A percentile compares a stretch with the other conserved stretches of the same genome.
phyloP scores from a whole-genome alignment of 2,329 filamentous ascomycete species.

The Aspergillus ibericus region DNA sequence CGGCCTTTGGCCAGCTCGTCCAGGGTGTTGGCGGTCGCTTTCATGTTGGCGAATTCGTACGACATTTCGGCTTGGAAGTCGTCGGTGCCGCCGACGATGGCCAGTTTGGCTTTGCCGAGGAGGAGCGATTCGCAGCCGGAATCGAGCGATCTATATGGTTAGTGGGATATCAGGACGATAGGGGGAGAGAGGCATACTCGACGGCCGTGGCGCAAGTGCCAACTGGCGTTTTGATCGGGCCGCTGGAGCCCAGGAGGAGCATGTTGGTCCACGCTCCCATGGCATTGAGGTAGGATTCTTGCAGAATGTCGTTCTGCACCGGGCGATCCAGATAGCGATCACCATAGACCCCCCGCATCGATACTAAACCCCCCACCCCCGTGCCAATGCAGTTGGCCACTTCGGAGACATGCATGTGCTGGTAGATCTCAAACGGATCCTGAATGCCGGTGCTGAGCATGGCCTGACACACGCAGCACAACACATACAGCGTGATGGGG shows the following conservation, averaged over 20 bases:
- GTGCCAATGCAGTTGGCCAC: slow-evolving; percentile 95
- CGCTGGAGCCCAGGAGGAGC: slow-evolving; percentile 89
- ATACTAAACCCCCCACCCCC: slow-evolving; percentile 86
- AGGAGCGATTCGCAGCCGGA: slow-evolving; percentile 96
- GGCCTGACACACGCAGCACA: slow-evolving; percentile 85
- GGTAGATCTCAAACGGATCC: slow-evolving; percentile 98
- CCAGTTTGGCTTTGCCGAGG: slow-evolving; percentile 90
- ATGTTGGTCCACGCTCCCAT: slow-evolving; percentile 99
- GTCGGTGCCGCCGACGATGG: slow-evolving; percentile 94
- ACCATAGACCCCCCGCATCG: slow-evolving; percentile 91
- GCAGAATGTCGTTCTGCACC: slow-evolving; percentile 92
- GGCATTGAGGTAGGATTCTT: slow-evolving; percentile 98
- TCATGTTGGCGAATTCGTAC: slow-evolving; percentile 99
- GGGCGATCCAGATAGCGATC: slow-evolving; percentile 91
- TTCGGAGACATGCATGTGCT: slow-evolving; percentile 94
- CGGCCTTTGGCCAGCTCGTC: slow-evolving; percentile 91
- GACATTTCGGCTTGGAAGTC: slow-evolving; percentile 97
- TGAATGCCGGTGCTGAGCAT: slow-evolving; percentile 88
- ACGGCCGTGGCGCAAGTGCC: slow-evolving; percentile 93
- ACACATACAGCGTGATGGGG: slow-evolving; percentile 88
- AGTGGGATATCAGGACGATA: background rate
- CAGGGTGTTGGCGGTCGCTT: slow-evolving; percentile 91
- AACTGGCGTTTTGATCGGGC: slow-evolving; percentile 93
- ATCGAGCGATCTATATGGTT: slow-evolving; percentile 64
- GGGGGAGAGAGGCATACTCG: slow-evolving; percentile 50